phyloP scores from a whole-genome alignment of 345 rosid genomes.

The Citrus trifoliata region DNA sequence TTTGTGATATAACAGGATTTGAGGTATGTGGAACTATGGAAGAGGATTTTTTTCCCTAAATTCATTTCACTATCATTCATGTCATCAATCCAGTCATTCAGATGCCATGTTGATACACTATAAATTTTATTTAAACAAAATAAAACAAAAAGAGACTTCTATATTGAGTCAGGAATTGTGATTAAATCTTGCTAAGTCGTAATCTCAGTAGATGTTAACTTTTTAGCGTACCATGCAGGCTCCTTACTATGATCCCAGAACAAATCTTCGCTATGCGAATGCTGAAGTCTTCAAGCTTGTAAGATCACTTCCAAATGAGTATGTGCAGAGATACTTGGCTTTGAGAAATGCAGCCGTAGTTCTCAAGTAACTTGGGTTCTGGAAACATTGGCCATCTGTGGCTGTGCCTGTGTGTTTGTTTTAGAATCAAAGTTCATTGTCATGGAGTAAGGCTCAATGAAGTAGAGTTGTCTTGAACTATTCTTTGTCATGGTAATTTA shows the following conservation, averaged over 20 bases:
- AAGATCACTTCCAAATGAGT: conserved; percentile 73
- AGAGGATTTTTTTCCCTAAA: not conserved
- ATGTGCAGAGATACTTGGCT: conserved; percentile 84
- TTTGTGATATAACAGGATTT: conserved; percentile 85
- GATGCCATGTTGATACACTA: not conserved
- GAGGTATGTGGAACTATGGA: conserved; percentile 47
- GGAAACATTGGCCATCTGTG: not conserved
- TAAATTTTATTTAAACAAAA: not conserved
- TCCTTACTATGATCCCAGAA: conserved; percentile 80
- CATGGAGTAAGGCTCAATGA: not conserved
- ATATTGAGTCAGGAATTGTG: not conserved
- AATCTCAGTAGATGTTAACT: not conserved
- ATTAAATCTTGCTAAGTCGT: not conserved
- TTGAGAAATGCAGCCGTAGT: conserved; percentile 83
- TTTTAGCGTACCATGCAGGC: conserved; percentile 44
- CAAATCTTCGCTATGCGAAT: conserved; percentile 79
- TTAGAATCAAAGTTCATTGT: not conserved
- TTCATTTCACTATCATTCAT: not conserved
- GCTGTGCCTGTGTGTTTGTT: not conserved
- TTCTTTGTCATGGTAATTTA: not conserved
- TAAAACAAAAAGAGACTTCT: not conserved
- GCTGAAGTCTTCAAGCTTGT: conserved; percentile 73
- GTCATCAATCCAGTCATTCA: not conserved
- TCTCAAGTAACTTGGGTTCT: conserved; percentile 45
- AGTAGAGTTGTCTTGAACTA: not conserved